Evolutionary conservation across 176 grass and related monocot species (phyloP).

Genomic region (Chloris gayana): DNA sequence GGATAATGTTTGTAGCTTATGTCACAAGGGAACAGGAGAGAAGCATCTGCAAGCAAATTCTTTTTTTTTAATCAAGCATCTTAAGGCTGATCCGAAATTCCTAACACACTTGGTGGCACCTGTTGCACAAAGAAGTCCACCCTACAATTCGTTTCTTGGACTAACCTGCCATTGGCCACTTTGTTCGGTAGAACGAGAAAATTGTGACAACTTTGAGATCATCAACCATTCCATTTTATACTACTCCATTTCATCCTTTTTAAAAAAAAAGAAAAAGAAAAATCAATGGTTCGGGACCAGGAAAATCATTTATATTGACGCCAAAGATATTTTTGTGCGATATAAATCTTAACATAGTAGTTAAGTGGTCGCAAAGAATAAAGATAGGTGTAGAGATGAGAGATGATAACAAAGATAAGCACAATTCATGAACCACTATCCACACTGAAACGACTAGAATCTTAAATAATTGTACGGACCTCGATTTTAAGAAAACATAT

Average conservation of each 20-base stretch:
- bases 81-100: constrained; percentile 38
- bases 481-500: neutral
- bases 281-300: neutral
- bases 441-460: neutral
- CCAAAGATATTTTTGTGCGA: no score
- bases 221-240: neutral
- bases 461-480: neutral
- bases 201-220: constrained; percentile 20
- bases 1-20: constrained; percentile 27
- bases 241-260: neutral
- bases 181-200: constrained; percentile 31
- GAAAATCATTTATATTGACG: neutral
- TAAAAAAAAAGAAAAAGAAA: no score
- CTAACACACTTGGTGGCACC: constrained; percentile 28
- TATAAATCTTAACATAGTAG: neutral
- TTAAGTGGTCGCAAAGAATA: neutral
- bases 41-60: constrained; percentile 24
- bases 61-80: constrained; percentile 23
- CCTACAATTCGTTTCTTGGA: constrained; percentile 9
- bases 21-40: constrained; percentile 23
- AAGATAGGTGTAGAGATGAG: neutral
- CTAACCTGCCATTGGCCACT: constrained; percentile 4
- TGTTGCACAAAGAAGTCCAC: neutral
- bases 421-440: neutral
- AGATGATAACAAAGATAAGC: neutral